Conservation (phyloP, 2,329 filamentous ascomycete species). For the Talaromyces sp. region DNA sequence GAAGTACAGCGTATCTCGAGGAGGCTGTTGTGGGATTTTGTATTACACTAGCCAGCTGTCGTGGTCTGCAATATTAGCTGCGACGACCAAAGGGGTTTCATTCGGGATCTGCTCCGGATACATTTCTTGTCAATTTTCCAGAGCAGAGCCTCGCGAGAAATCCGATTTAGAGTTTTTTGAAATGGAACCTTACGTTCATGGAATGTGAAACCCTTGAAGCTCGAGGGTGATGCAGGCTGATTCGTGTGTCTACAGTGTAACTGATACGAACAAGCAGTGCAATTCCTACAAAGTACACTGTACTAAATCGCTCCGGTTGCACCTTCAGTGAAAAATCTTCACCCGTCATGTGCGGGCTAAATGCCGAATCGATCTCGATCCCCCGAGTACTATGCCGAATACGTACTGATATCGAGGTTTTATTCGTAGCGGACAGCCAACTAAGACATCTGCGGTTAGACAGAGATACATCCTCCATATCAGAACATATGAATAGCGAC, state of each 20-base stretch:
- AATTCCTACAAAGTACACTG: neutral
- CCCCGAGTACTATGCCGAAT: neutral
- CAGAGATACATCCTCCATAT: neutral
- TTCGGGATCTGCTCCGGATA: neutral
- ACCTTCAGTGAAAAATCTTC: neutral
- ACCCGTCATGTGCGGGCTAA: neutral
- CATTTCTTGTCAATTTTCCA: neutral
- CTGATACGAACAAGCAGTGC: neutral
- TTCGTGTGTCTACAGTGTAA: neutral
- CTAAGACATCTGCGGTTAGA: neutral
- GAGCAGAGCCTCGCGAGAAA: neutral
- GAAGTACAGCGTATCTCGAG: too few species aligned
- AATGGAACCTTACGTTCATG: neutral
- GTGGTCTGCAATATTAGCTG: neutral
- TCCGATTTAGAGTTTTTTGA: neutral
- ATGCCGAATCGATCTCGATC: neutral
- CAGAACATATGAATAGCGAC: neutral
- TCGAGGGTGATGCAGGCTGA: neutral
- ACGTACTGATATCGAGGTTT: neutral
- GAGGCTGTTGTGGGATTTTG: neutral
- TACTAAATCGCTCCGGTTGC: neutral
- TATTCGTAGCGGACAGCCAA: neutral
- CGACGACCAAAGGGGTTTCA: neutral
- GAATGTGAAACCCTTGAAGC: neutral
- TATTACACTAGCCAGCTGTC: neutral